Evolutionary conservation across 208 protist species (phyloP).

Genomic region (Acanthamoeba polyphaga): DNA sequence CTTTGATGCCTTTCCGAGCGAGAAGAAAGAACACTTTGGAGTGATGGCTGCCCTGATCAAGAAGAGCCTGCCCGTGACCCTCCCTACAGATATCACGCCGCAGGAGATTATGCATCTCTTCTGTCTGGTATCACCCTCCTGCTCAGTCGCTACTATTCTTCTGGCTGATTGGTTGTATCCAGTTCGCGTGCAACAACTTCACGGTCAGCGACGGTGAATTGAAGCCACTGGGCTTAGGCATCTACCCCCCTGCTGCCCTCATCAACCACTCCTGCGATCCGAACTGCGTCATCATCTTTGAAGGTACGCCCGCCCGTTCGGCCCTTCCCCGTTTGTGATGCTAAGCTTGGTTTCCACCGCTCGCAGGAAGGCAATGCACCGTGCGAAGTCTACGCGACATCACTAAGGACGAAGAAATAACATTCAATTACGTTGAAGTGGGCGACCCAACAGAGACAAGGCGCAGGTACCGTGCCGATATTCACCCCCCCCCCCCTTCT

Average conservation of each 20-base stretch:
- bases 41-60: conserved; percentile 26
- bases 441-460: conserved; percentile 54
- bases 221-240: conserved; percentile 63
- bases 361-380: not conserved
- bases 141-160: too few species aligned
- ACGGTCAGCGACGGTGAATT: conserved; percentile 65
- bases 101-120: conserved; percentile 37
- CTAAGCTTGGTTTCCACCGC: not conserved
- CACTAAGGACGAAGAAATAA: not conserved
- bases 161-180: too few species aligned
- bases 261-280: conserved; percentile 77
- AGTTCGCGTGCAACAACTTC: conserved; percentile 75
- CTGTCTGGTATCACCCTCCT: not conserved
- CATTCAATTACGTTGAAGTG: conserved; percentile 71
- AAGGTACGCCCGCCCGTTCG: not conserved
- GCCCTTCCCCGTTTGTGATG: not conserved
- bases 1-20: not conserved
- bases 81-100: not conserved
- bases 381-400: not conserved
- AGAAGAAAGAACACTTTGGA: conserved; percentile 51
- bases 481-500: not conserved
- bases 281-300: conserved; percentile 75
- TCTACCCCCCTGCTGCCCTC: conserved; percentile 76
- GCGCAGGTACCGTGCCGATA: not conserved
- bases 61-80: not conserved